Percentiles rank a stretch among this genome's conserved stretches.
Evolutionary conservation across 2,329 filamentous ascomycete species (phyloP).

Genomic region (Tetracladium maxilliforme): DNA sequence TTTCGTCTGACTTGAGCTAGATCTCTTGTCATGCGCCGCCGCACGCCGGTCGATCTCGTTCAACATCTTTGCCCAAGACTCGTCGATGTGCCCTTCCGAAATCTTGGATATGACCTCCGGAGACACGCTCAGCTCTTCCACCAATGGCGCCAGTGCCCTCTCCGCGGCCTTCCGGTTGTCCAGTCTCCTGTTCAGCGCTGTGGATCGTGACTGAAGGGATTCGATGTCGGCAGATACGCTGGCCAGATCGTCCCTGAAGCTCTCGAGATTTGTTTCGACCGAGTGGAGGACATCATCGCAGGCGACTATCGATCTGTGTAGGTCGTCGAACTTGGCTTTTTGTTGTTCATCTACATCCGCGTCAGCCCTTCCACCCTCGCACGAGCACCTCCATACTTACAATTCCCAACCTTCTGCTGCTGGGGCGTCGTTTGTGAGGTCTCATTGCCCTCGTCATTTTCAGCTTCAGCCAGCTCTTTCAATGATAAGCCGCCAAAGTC

Average conservation of each 20-base stretch:
- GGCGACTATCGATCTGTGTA: conserved; percentile 76
- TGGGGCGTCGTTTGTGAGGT: conserved; percentile 20
- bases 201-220: conserved; percentile 74
- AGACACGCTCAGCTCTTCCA: conserved; percentile 84
- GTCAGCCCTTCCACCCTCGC: no score
- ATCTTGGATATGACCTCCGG: conserved; percentile 76
- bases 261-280: conserved; percentile 82
- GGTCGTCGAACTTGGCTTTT: conserved; percentile 72
- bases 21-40: conserved; percentile 53
- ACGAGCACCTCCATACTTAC: conserved; percentile 32
- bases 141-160: conserved; percentile 70
- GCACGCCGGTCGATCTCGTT: conserved; percentile 72
- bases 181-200: conserved; percentile 67
- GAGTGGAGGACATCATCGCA: conserved; percentile 91
- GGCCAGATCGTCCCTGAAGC: conserved; percentile 86
- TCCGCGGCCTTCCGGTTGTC: conserved; percentile 86
- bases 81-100: conserved; percentile 77
- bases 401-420: conserved; percentile 55
- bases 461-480: conserved; percentile 30
- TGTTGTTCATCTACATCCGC: conserved; percentile 53
- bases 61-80: conserved; percentile 71
- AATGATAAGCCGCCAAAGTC: conserved; percentile 71
- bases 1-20: conserved; percentile 52
- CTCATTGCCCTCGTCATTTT: conserved; percentile 3
- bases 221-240: conserved; percentile 92